Conservation (phyloP, 352 stramenopile species). For the Pythium plurisporium region DNA sequence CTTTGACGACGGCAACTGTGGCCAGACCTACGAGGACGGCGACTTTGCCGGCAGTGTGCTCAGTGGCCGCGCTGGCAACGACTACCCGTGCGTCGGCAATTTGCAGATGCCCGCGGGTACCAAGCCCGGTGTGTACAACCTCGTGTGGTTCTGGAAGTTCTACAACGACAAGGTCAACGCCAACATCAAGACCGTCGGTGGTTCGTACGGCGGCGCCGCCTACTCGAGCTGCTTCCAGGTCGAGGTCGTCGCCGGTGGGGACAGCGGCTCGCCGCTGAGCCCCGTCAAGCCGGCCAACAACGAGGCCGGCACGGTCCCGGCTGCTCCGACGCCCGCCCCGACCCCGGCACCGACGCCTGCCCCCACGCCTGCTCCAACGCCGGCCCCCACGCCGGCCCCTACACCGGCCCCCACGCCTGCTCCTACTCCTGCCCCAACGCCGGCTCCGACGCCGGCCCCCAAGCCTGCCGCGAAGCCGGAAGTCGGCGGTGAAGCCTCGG, state of each 20-base stretch:
- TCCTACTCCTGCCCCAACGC: background rate
- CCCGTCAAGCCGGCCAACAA: conserved; percentile 16
- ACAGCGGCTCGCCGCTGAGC: conserved; percentile 10
- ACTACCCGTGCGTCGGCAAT: conserved; percentile 50
- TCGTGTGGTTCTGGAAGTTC: conserved; percentile 75
- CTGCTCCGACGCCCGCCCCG: background rate
- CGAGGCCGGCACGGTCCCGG: conserved; percentile 11
- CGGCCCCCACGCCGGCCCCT: conserved; percentile 11
- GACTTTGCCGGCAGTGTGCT: conserved; percentile 34
- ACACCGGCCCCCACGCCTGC: conserved; percentile 9
- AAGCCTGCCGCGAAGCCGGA: background rate
- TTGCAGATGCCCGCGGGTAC: conserved; percentile 40
- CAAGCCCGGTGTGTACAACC: conserved; percentile 44
- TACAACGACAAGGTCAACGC: conserved; percentile 55
- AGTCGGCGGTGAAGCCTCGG: background rate
- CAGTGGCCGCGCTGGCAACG: conserved; percentile 40
- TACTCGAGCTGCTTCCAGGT: conserved; percentile 66
- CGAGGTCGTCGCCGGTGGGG: conserved; percentile 31
- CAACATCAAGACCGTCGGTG: conserved; percentile 35
- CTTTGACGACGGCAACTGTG: conserved; percentile 66
- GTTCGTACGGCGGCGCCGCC: conserved; percentile 44
- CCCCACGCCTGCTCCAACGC: background rate
- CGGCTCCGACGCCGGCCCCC: background rate
- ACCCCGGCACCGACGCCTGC: conserved; percentile 2
- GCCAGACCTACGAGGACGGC: conserved; percentile 38